A percentile compares a stretch with the other conserved stretches of the same genome.
Conservation (phyloP, 768 basidiomycete genomes). For the Tricholoma terreum region DNA sequence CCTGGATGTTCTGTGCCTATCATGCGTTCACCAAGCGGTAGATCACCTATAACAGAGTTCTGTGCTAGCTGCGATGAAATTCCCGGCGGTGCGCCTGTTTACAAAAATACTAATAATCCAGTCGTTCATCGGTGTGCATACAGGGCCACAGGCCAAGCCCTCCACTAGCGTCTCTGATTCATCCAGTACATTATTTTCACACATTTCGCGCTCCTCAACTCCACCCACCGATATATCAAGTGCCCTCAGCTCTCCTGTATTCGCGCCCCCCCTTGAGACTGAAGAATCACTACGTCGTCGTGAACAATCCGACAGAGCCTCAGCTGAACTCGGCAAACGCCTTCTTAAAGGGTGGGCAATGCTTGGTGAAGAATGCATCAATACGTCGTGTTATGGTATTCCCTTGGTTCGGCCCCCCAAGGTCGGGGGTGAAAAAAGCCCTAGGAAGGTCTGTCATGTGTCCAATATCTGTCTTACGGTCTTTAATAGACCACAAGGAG, state of each 20-base stretch:
- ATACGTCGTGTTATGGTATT: constrained; percentile 65
- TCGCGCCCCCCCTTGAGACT: constrained; percentile 62
- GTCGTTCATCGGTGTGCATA: constrained; percentile 6
- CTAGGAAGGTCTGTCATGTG: constrained; percentile 52
- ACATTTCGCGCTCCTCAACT: constrained; percentile 63
- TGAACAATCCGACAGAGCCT: constrained; percentile 79
- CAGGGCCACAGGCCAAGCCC: constrained; percentile 8
- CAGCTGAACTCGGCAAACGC: constrained; percentile 73
- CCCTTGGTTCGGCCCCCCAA: constrained; percentile 83
- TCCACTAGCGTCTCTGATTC: constrained; percentile 20
- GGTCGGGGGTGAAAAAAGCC: constrained; percentile 54
- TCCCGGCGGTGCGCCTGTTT: constrained; percentile 12
- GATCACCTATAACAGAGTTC: constrained; percentile 42
- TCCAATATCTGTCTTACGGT: background rate
- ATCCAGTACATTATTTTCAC: constrained; percentile 47
- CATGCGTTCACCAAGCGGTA: constrained; percentile 64
- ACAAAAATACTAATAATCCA: background rate
- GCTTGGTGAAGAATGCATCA: constrained; percentile 84
- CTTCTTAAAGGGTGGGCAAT: constrained; percentile 85
- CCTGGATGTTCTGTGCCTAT: constrained; percentile 62
- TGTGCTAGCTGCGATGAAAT: constrained; percentile 64
- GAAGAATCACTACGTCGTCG: constrained; percentile 65
- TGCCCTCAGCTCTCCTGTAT: constrained; percentile 56
- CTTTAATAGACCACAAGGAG: constrained; percentile 44
- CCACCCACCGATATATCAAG: constrained; percentile 76